Evolutionary conservation across 1,284 basidiomycete species (phyloP).

Genomic region (Limonomyces culmigenus): DNA sequence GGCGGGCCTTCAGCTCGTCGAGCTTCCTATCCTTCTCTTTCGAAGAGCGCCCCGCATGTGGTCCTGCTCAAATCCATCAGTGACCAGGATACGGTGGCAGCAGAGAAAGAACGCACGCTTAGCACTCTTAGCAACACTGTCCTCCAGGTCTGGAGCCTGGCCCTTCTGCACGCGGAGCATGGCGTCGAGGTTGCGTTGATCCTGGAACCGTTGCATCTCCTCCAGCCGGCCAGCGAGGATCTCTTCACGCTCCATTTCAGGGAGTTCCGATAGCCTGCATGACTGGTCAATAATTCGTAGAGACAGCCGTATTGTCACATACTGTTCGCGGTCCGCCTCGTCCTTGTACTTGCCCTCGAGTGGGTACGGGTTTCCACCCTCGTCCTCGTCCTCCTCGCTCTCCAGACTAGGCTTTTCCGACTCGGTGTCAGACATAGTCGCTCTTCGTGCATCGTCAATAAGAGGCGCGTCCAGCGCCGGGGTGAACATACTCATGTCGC

Average conservation of each 20-base stretch:
- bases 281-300: not conserved
- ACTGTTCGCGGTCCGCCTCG: conserved; percentile 70
- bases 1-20: conserved; percentile 67
- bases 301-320: conserved; percentile 14
- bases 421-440: conserved; percentile 8
- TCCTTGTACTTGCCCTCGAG: conserved; percentile 82
- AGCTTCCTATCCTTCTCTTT: conserved; percentile 73
- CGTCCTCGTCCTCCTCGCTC: conserved; percentile 42
- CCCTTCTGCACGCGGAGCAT: conserved; percentile 59
- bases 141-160: conserved; percentile 23
- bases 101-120: conserved; percentile 36
- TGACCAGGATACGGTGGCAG: not conserved
- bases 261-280: conserved; percentile 57
- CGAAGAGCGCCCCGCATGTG: conserved; percentile 60
- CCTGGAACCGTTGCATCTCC: conserved; percentile 62
- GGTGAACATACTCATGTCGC: conserved; percentile 24
- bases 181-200: conserved; percentile 58
- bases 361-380: conserved; percentile 58
- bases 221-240: conserved; percentile 70
- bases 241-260: conserved; percentile 80
- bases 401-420: conserved; percentile 24
- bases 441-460: conserved; percentile 5
- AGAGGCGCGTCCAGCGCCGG: no score
- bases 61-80: conserved; percentile 24
- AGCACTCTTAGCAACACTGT: conserved; percentile 52